Conservation (phyloP, 2,329 filamentous ascomycete species). For the Phyllachora maydis region DNA sequence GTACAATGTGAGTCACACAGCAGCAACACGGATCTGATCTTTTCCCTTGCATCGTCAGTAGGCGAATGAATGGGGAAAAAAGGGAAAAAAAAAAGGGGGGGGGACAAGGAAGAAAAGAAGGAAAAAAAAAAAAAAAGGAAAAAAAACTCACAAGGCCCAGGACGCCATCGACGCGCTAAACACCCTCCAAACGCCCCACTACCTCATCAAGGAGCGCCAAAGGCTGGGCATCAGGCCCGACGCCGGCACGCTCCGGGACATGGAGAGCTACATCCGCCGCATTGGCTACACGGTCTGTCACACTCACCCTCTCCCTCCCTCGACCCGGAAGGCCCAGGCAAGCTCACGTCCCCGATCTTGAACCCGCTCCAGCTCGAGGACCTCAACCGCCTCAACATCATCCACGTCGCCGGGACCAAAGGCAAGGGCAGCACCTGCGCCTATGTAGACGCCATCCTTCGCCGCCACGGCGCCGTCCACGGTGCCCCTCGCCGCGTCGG, state of each 20-base stretch:
- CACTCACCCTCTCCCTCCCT: too few species aligned
- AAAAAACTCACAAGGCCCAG: too few species aligned
- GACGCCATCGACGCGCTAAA: constrained; percentile 49
- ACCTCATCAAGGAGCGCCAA: constrained; percentile 56
- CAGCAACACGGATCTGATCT: too few species aligned
- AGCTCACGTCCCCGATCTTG: constrained; percentile 35
- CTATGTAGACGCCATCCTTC: constrained; percentile 42
- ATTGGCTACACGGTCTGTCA: constrained; percentile 46
- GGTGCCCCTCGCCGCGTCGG: constrained; percentile 25
- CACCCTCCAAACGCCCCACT: constrained; percentile 73
- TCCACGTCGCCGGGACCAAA: constrained; percentile 59
- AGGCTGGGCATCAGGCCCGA: constrained; percentile 56
- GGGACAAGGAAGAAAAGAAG: too few species aligned
- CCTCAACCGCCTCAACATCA: constrained; percentile 38
- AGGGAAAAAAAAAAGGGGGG: too few species aligned
- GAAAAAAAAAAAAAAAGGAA: too few species aligned
- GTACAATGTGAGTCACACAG: too few species aligned
- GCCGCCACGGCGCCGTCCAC: constrained; percentile 19
- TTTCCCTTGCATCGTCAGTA: too few species aligned
- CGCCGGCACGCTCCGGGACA: constrained; percentile 57
- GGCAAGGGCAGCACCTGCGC: constrained; percentile 58
- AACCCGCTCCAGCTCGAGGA: constrained; percentile 15
- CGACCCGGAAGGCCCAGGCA: too few species aligned
- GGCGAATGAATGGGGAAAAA: too few species aligned
- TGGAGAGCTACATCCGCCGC: constrained; percentile 55